Evolutionary conservation across 352 stramenopile species (phyloP).

Genomic region (Pythium rishiriense): DNA sequence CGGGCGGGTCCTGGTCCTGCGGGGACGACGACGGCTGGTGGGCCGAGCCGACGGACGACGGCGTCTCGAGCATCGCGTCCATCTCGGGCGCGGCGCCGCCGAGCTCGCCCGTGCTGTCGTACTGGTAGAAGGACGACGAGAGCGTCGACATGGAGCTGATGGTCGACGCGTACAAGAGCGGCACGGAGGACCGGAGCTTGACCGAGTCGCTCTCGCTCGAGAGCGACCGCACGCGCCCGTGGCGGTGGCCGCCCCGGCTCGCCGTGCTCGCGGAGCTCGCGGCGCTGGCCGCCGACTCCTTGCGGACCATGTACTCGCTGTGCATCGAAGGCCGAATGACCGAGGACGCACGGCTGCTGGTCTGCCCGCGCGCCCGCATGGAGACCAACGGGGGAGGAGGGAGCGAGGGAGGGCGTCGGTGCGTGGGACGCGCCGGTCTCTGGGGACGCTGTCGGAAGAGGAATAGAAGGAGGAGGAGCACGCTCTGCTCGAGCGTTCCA

Average conservation of each 20-base stretch:
- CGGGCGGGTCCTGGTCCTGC: conserved; percentile 2
- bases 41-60: conserved; percentile 8
- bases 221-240: conserved; percentile 11
- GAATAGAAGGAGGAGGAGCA: background rate
- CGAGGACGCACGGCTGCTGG: conserved; percentile 7
- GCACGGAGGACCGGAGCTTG: conserved; percentile 20
- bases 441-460: too few species aligned
- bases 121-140: conserved; percentile 28
- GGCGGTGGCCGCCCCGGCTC: too few species aligned
- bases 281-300: conserved; percentile 1
- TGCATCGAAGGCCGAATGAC: conserved; percentile 21
- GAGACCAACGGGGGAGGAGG: too few species aligned
- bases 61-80: conserved; percentile 5
- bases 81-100: background rate
- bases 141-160: conserved; percentile 30
- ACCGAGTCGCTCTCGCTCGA: conserved; percentile 22
- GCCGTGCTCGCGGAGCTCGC: background rate
- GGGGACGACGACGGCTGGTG: background rate
- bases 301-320: conserved; percentile 22
- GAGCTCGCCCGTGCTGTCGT: conserved; percentile 17
- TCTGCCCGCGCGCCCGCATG: background rate
- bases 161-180: conserved; percentile 26
- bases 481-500: background rate
- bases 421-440: too few species aligned
- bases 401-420: too few species aligned